Base-by-base conservation (phyloP, 345 rosid genomes). In the Eucalyptus erythrocorys region DNA sequence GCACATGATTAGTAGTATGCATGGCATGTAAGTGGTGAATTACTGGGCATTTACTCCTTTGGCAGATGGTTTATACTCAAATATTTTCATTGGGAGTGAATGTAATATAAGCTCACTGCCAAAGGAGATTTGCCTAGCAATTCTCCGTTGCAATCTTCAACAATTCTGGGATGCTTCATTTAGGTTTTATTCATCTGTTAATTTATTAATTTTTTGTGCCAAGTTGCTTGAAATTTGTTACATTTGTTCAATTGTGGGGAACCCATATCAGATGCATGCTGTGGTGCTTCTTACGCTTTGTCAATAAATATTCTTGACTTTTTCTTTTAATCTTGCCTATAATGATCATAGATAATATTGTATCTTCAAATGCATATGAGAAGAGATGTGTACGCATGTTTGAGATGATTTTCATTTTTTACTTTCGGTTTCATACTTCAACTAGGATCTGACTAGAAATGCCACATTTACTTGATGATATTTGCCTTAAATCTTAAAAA, bases 101-200 rank as follows among this genome's bases (percentile, higher is more conserved):
- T 9, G 51, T 13, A 61, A 34, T 2, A 84, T 86, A 53, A 88
- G 90, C 92, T 57, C 89, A 88, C 90, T 90, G 94, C 94, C 95
- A 90, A 93, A 89, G 94, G 92, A 91, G 94, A 93, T 93, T 93
- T 93, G 91, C 91, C 92, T 92, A 42, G 91, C 91, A 88, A 90
- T 91, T 92, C 90, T 88, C 82, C 91, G 34, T 47, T 90, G 55
- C 93, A 87, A 37, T 14, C 50, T 49, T 47, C 27, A 14, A 14
- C 17, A 21, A 24, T 7, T 48, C 50, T 27, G 30, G 11, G 55
- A 53, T 61, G 48, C 76, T 34, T 53, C 71, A 34, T 86, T 86
- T 47, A 30, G 86, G 43, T 68, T 68, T 68, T 34, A 68, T 16
- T 68, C 43, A 9, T 34, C 22, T 34, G 43, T 34, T 68, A 26